Evolutionary conservation across 768 basidiomycete species (phyloP), one percentile per base, ranked within the genome.

Genomic region (Xerocomus brunneocitrinus): DNA sequence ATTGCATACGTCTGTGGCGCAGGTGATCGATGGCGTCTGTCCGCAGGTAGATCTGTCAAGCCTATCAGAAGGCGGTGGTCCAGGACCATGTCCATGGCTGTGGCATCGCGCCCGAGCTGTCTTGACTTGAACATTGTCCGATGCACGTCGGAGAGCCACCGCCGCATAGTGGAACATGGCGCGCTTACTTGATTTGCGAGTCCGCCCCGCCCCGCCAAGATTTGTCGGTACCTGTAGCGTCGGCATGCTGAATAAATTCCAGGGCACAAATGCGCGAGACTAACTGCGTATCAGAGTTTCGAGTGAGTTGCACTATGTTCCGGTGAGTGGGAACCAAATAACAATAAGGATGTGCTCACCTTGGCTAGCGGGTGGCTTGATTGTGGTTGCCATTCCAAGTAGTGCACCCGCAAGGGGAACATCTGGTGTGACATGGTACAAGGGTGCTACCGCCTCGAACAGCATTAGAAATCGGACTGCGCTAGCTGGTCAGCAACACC

Each of bases 41-140:
- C 57, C 48, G 28, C 57, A 43, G 51, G 55, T 32, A 24, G 43
- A 53, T 49, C 50, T 38, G 44, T 43, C 42, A 52, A 35, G 27
- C 40, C 45, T 30, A 53, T 54, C 44, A 54, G 38, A 36, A 56
- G 54, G 56, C 58, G 50, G 53, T 57, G 64, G 57, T 76, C 76
- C 52, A 81, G 68, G 55, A 79, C 65, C 52, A 77, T 61, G 60
- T 79, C 78, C 78, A 78, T 80, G 56, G 76, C 66, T 36, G 65
- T 76, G 58, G 65, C 69, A 44, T 57, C 69, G 31, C 62, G 67
- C 49, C 71, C 66, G 56, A 62, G 60, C 58, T 61, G 57, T 45
- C 62, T 66, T 47, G 64, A 61, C 60, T 70, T 67, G 27, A 52
- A 64, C n/a, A 64, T 65, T 25, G 56, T 57, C 38, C 70, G 65